These are phyloP conservation scores for Chaetomium sp. DNA, from an alignment of 2,329 filamentous ascomycete genomes.

Conservation along the genomic window DNA sequence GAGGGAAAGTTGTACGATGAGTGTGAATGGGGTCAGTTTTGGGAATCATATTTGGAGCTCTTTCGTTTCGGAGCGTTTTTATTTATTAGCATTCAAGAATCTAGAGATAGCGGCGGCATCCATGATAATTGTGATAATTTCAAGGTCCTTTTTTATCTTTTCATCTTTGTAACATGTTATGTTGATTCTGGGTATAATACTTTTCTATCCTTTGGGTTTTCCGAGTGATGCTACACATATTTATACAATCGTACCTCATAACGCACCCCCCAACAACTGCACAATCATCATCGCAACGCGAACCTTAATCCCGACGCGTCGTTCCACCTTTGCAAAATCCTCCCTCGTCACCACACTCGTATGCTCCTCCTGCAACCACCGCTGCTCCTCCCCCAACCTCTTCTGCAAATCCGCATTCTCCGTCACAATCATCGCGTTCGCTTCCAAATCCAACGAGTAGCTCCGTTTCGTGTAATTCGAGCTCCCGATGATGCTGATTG, in stretches of 20 bases:
- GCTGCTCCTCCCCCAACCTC: constrained; percentile 71
- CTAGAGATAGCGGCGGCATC: too few species aligned
- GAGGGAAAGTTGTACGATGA: too few species aligned
- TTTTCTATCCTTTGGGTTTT: not conserved
- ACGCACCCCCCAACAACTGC: constrained; percentile 73
- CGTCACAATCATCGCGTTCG: constrained; percentile 80
- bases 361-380: constrained; percentile 71
- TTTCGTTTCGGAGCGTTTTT: too few species aligned
- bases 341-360: constrained; percentile 62
- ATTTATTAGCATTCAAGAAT: too few species aligned
- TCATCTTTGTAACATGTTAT: not conserved
- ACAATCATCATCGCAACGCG: constrained; percentile 93
- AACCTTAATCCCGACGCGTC: constrained; percentile 79
- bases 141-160: too few species aligned
- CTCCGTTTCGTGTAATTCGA: constrained; percentile 94
- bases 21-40: too few species aligned
- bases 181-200: constrained; percentile 13
- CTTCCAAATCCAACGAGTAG: constrained; percentile 87
- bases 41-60: too few species aligned
- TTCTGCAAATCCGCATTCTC: constrained; percentile 63
- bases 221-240: not conserved
- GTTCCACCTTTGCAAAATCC: constrained; percentile 74
- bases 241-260: constrained; percentile 41
- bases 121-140: too few species aligned
- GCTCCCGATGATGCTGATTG: constrained; percentile 78